These are phyloP conservation scores for Abortiporus biennis DNA, from an alignment of 1,284 basidiomycete species.

Conservation along the genomic window DNA sequence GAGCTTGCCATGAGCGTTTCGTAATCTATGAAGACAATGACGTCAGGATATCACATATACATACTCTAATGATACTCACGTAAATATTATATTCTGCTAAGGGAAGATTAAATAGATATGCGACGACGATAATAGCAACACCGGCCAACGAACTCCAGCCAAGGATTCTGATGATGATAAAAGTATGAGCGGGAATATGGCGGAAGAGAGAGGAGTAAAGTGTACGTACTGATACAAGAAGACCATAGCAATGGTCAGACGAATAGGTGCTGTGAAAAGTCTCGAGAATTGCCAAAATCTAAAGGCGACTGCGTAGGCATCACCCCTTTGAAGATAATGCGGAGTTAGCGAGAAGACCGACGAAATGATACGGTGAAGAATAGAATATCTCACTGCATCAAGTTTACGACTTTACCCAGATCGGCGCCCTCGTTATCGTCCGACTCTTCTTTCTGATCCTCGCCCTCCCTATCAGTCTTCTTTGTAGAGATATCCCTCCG, in stretches of 20 bases:
- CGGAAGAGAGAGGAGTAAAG: neutral
- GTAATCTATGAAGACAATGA: slow-evolving; percentile 37
- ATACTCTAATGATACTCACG: slow-evolving; percentile 33
- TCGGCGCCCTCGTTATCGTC: slow-evolving; percentile 43
- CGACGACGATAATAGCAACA: slow-evolving; percentile 63
- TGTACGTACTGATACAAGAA: slow-evolving; percentile 70
- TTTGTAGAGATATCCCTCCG: slow-evolving; percentile 58
- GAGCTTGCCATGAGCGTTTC: slow-evolving; percentile 58
- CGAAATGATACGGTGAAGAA: neutral
- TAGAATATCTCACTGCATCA: slow-evolving; percentile 53
- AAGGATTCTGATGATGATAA: slow-evolving; percentile 47
- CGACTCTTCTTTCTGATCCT: no score
- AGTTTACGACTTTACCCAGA: slow-evolving; percentile 65
- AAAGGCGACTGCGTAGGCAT: slow-evolving; percentile 65
- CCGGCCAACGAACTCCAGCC: slow-evolving; percentile 82
- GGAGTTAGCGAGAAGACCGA: no score
- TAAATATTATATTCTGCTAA: slow-evolving; percentile 61
- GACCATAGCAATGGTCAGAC: slow-evolving; percentile 64
- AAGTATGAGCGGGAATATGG: neutral
- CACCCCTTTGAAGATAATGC: slow-evolving; percentile 38
- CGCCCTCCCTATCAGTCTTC: slow-evolving; percentile 24
- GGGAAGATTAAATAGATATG: slow-evolving; percentile 61
- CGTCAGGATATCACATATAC: neutral
- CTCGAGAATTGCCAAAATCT: slow-evolving; percentile 68
- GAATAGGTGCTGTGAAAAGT: slow-evolving; percentile 67